Base-by-base conservation (phyloP, 1,284 basidiomycete genomes). In the Coniferiporia sulphurascens region DNA sequence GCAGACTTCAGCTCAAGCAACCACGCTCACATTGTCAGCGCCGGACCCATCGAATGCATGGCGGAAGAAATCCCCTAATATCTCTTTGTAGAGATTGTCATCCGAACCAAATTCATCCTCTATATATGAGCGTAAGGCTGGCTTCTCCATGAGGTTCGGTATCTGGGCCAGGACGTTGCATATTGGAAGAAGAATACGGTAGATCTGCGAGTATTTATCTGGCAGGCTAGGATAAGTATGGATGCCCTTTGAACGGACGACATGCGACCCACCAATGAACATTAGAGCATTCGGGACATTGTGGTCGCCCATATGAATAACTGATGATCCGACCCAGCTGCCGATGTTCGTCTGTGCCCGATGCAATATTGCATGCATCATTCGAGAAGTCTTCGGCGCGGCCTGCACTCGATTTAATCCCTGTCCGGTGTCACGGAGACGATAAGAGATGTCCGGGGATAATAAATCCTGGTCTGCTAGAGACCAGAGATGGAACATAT, bases 161-260 rank as follows among this genome's bases (percentile, higher is more conserved):
- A 92, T 87, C 64, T 89, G 85, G 3, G 78, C 77, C 55, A 92
- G 78, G 17, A 87, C 84, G 65, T 86, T 91, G 74, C 87, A 90
- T 60, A 92, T 87, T 3, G 89, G 89, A 44, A 91, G 77, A 17
- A 92, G 81, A 68, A 92, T 92, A 63, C 89, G 86, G 72, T 92
- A 92, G 55, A 92, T 87, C 69, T 92, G 89, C 10, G 88, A 90
- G 72, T 92, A 92, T 70, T 92, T 92, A 78, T 92, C 85, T 79
- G 64, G 15, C 12, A n/a, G 41, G 19, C 17, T 4, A 2, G 17
- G 15, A 17, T 21, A 46, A 8, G 17, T 15, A 46, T 21, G 9
- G 4, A 8, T 9, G 8, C 3, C 8, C n/a, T 46, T 21, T 9
- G 19, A 46, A n/a, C 44, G 13, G 17, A 3, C n/a, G 44, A 17